Conservation (phyloP, 768 basidiomycete species). For the Psilocybe tampanensis region DNA sequence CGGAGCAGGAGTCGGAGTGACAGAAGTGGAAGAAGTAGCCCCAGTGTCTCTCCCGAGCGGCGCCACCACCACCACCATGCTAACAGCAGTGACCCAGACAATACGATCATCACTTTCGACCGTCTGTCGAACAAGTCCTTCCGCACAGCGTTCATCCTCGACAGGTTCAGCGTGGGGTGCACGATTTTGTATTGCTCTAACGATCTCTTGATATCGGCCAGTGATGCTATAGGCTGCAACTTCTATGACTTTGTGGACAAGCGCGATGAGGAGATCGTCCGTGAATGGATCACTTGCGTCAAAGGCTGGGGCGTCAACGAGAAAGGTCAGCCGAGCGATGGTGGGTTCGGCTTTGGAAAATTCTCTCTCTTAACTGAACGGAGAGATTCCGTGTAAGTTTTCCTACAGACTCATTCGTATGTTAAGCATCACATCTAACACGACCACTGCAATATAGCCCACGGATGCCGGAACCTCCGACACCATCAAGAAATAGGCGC, state of each 20-base stretch:
- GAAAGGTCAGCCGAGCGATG: conserved; percentile 79
- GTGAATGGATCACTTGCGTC: conserved; percentile 74
- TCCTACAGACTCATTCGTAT: conserved; percentile 4
- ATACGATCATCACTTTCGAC: conserved; percentile 49
- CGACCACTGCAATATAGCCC: neutral
- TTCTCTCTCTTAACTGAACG: conserved; percentile 61
- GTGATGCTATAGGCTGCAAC: conserved; percentile 58
- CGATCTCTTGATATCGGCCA: conserved; percentile 62
- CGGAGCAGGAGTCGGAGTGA: conserved; percentile 8
- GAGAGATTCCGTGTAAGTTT: conserved; percentile 61
- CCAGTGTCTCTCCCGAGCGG: conserved; percentile 9
- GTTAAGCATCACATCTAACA: conserved; percentile 1
- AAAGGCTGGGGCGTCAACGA: conserved; percentile 88
- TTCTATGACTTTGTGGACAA: conserved; percentile 77
- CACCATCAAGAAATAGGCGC: conserved; percentile 20
- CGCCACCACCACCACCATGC: neutral
- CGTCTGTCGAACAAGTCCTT: conserved; percentile 71
- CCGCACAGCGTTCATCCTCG: conserved; percentile 79
- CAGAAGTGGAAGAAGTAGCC: conserved; percentile 1
- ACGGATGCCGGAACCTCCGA: conserved; percentile 14
- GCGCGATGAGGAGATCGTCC: conserved; percentile 66
- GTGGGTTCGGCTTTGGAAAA: conserved; percentile 82
- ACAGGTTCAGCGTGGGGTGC: conserved; percentile 72
- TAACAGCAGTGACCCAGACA: neutral
- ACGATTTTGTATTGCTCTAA: conserved; percentile 75